A percentile compares a stretch with the other conserved stretches of the same genome.
Conservation (phyloP, 2,329 filamentous ascomycete species). For the Sarocladium kiliense region DNA sequence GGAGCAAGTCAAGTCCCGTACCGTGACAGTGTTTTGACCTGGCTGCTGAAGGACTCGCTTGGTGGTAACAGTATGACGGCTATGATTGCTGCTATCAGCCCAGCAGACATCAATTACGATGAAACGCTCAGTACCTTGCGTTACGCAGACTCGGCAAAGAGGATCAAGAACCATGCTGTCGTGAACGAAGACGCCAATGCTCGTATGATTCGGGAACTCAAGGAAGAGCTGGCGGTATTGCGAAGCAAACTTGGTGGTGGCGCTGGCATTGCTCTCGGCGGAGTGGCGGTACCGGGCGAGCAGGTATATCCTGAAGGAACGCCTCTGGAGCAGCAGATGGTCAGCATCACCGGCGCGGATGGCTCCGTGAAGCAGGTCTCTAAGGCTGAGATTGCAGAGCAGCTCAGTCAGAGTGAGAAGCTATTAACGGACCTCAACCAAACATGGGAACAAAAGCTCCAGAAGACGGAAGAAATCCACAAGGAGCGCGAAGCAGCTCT, state of each 20-base stretch:
- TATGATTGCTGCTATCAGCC: conserved; percentile 98
- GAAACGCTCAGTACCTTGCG: conserved; percentile 93
- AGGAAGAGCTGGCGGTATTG: conserved; percentile 84
- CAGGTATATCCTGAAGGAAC: conserved; percentile 90
- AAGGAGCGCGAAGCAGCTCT: conserved; percentile 93
- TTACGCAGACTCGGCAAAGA: conserved; percentile 95
- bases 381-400: conserved; percentile 96
- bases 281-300: conserved; percentile 53
- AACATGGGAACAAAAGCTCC: conserved; percentile 96
- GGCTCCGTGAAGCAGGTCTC: conserved; percentile 91
- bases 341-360: conserved; percentile 84
- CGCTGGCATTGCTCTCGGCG: conserved; percentile 37
- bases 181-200: conserved; percentile 99
- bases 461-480: conserved; percentile 94
- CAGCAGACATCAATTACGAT: conserved; percentile 98
- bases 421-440: conserved; percentile 93
- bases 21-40: conserved; percentile 92
- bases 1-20: conserved; percentile 78
- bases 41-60: conserved; percentile 93
- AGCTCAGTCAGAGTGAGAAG: conserved; percentile 94
- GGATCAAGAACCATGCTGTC: conserved; percentile 99
- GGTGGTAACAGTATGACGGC: conserved; percentile 99
- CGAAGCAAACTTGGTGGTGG: conserved; percentile 76
- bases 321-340: conserved; percentile 90
- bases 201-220: conserved; percentile 96